Conservation (phyloP, 192 early-diverging fungal species). For the Coemansia sp. region DNA sequence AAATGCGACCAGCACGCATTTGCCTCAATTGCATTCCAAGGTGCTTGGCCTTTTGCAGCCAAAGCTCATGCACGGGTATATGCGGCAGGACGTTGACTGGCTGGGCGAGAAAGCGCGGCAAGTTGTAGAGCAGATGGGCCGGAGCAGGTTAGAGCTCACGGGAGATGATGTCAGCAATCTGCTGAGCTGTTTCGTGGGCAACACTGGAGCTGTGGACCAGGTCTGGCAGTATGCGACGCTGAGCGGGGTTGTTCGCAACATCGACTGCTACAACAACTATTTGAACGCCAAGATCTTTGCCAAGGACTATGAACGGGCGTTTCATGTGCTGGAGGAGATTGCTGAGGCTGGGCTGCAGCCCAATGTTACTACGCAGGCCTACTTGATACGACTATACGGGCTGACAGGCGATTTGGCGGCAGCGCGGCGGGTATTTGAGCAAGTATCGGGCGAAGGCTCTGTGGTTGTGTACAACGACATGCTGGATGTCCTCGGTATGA, state of each 20-base stretch:
- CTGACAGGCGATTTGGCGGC: conserved; percentile 27
- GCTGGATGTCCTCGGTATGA: conserved; percentile 41
- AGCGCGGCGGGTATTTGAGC: conserved; percentile 22
- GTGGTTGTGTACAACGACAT: conserved; percentile 24
- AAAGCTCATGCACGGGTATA: neutral
- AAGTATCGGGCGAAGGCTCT: conserved; percentile 3
- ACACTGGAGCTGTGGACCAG: conserved; percentile 13
- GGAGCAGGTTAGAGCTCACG: neutral
- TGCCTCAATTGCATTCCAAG: neutral
- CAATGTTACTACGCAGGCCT: conserved; percentile 16
- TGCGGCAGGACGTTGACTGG: neutral
- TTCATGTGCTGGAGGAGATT: conserved; percentile 20
- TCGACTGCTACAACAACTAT: conserved; percentile 31
- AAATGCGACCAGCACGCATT: neutral
- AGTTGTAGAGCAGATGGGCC: neutral
- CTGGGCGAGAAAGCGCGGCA: neutral
- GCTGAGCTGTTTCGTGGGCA: conserved; percentile 10
- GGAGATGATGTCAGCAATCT: conserved; percentile 4
- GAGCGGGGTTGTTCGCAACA: conserved; percentile 19
- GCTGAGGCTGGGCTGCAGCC: conserved; percentile 12
- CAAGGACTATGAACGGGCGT: conserved; percentile 17
- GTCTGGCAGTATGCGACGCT: conserved; percentile 42
- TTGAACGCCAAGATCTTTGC: conserved; percentile 11
- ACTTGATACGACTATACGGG: conserved; percentile 26
- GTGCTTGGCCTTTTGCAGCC: neutral